Evolutionary conservation across 2,329 filamentous ascomycete species (phyloP), one percentile per base, ranked within the genome.

Genomic region (Fonsecaea pedrosoi): DNA sequence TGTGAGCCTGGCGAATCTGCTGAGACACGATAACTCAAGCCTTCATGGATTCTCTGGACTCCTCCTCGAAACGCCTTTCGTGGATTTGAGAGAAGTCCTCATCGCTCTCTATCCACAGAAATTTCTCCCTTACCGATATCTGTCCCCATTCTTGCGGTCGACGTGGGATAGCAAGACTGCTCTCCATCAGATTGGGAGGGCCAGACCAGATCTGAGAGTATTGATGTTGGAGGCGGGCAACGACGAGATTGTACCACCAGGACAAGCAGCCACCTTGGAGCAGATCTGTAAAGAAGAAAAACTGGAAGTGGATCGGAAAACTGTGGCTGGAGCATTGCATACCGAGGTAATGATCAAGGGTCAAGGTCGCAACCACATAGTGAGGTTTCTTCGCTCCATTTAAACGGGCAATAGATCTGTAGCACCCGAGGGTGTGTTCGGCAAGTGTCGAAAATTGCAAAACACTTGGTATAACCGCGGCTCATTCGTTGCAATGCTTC

Each of bases 111-210:
- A 94, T 74, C 91, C 91, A 0, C 90, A 93, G 72, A 90, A 86
- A 72, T 94, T 91, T 90, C 80, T 94, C 6, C 91, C 91, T 0
- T 94, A 94, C 75, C 85, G 86, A 55, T 88, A 94, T 74, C 82
- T 94, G 0, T 87, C 87, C 82, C 89, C 89, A 0, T 93, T 94
- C 74, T 81, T 94, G 10, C 83, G 90, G 71, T 93, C 82, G 64
- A 79, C 78, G 54, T 86, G 85, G 84, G 82, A 85, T 69, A 83
- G 78, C 55, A 75, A 77, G 30, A 70, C 64, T 0, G 79, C 82
- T 1, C 66, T 85, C 64, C 74, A 74, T 3, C 72, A 69, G 8
- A 78, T 85, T 30, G 78, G 80, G 6, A 53, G 53, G n/a, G 57
- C 53, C 34, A 61, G 65, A 10, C 58, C 45, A 59, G 30, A 55